Evolutionary conservation across 495 filamentous ascomycete genomes (phyloP).

Genomic region (Penicillium ochrochloron): DNA sequence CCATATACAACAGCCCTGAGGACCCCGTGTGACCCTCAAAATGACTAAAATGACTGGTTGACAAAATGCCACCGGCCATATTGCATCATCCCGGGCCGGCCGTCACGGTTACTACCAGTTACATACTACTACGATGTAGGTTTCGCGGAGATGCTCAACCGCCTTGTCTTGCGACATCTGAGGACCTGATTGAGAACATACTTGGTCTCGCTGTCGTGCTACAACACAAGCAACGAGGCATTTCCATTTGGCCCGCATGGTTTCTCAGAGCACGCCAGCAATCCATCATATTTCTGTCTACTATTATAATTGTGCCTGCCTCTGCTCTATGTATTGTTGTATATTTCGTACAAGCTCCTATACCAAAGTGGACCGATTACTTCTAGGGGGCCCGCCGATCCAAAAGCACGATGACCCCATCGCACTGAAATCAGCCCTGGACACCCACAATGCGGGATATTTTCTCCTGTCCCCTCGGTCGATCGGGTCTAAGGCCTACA

Average conservation of each 20-base stretch:
- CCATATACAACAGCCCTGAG: slow-evolving; percentile 13
- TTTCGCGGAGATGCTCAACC: not conserved
- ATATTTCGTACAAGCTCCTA: slow-evolving; percentile 5
- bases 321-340: slow-evolving; percentile 2
- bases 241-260: slow-evolving; percentile 14
- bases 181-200: not conserved
- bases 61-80: slow-evolving; percentile 8
- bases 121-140: not conserved
- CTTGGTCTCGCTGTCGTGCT: slow-evolving; percentile 10
- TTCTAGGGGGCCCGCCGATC: slow-evolving; percentile 21
- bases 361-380: slow-evolving; percentile 10
- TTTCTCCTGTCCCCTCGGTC: slow-evolving; percentile 21
- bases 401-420: slow-evolving; percentile 31
- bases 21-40: slow-evolving; percentile 20
- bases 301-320: slow-evolving; percentile 8
- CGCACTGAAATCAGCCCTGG: slow-evolving; percentile 8
- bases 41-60: slow-evolving; percentile 13
- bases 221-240: slow-evolving; percentile 16
- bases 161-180: not conserved
- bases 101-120: not conserved
- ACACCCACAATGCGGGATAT: slow-evolving; percentile 29
- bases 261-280: slow-evolving; percentile 13
- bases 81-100: slow-evolving; percentile 28
- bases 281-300: not conserved
- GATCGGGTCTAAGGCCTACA: slow-evolving; percentile 29